These are phyloP conservation scores for Nelumbo lutea DNA, from an alignment of 164 flowering plant genomes.

Conservation along the genomic window DNA sequence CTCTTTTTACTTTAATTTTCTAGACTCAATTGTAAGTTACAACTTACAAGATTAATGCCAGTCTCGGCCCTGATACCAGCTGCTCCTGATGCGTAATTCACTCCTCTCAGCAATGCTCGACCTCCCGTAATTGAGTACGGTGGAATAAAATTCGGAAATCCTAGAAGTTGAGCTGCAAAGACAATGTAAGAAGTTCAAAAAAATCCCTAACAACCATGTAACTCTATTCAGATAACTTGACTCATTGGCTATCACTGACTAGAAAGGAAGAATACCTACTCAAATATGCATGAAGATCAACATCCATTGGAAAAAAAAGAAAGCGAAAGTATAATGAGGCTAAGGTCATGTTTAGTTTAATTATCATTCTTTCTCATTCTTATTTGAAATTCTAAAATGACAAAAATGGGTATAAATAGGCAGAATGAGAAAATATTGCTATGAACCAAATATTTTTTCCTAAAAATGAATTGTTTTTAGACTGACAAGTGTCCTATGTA, in stretches of 20 bases:
- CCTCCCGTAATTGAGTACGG: slow-evolving; percentile 47
- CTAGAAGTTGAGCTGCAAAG: slow-evolving; percentile 69
- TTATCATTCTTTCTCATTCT: too few species aligned
- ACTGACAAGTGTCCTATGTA: too few species aligned
- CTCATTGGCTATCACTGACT: not conserved
- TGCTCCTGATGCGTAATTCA: slow-evolving; percentile 82
- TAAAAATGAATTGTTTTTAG: too few species aligned
- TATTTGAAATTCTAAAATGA: too few species aligned
- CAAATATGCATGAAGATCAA: too few species aligned
- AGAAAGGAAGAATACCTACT: not conserved
- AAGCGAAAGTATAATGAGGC: too few species aligned
- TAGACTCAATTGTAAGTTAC: not conserved
- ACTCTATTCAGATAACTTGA: not conserved
- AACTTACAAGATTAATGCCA: slow-evolving; percentile 65
- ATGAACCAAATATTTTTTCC: too few species aligned
- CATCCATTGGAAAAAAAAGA: too few species aligned
- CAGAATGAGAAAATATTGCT: too few species aligned
- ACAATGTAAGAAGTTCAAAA: not conserved
- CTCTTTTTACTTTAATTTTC: too few species aligned
- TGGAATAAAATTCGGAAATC: slow-evolving; percentile 61
- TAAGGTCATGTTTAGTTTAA: too few species aligned
- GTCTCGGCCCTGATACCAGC: slow-evolving; percentile 84
- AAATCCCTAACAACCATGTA: not conserved
- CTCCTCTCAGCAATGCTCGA: slow-evolving; percentile 44
- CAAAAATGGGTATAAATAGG: too few species aligned